Evolutionary conservation across 2,329 filamentous ascomycete species (phyloP).

Genomic region (Aphanoascus verrucosus): DNA sequence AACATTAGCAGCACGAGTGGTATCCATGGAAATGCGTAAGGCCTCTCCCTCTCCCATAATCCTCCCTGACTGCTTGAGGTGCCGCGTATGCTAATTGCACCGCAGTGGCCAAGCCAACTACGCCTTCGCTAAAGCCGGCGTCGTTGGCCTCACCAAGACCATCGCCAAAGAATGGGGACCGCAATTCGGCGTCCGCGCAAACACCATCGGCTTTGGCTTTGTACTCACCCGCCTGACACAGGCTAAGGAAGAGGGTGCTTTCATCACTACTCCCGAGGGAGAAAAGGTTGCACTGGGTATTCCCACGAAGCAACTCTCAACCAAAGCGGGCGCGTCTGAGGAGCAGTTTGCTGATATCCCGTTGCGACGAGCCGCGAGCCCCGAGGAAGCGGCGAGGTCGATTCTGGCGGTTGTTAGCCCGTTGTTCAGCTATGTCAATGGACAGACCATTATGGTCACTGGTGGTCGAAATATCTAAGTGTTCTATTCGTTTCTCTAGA

Average conservation of each 20-base stretch:
- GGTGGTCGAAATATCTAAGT: conserved; percentile 56
- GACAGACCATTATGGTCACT: conserved; percentile 79
- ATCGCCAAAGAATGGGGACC: conserved; percentile 91
- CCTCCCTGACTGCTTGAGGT: neutral
- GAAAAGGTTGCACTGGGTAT: conserved; percentile 66
- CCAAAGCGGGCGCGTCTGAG: conserved; percentile 23
- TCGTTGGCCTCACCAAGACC: conserved; percentile 73
- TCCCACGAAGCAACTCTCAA: conserved; percentile 46
- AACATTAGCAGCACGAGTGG: conserved; percentile 77
- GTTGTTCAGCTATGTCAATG: conserved; percentile 71
- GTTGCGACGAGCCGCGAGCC: conserved; percentile 61
- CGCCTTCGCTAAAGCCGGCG: conserved; percentile 70
- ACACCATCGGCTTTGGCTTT: conserved; percentile 74
- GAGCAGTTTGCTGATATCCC: conserved; percentile 58
- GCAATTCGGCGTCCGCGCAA: conserved; percentile 66
- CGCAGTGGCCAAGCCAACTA: conserved; percentile 73
- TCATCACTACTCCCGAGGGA: conserved; percentile 64
- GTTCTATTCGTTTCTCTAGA: neutral
- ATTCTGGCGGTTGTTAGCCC: conserved; percentile 72
- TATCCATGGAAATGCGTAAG: conserved; percentile 64
- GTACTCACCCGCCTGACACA: conserved; percentile 71
- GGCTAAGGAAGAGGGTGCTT: conserved; percentile 74
- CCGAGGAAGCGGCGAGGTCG: conserved; percentile 68
- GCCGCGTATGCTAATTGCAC: conserved; percentile 2
- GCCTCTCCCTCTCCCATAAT: conserved; percentile 5